These are phyloP conservation scores for Solanum paucissectum DNA, from an alignment of 257 asterid species.

Conservation along the genomic window DNA sequence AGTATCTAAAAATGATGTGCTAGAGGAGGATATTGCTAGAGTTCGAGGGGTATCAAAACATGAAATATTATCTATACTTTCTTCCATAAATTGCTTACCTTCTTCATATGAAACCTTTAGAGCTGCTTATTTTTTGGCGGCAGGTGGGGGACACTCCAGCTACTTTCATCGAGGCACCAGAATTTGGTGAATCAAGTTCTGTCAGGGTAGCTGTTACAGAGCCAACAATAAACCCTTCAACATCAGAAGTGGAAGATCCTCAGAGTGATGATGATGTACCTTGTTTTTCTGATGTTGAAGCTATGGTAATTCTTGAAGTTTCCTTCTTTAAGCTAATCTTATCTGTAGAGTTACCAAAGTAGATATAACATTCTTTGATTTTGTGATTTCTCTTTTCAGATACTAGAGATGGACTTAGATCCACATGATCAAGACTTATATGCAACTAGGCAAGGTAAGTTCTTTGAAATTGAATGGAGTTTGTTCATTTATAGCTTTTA, in stretches of 20 bases:
- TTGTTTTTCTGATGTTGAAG: conserved; percentile 88
- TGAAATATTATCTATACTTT: neutral
- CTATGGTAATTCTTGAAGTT: conserved; percentile 54
- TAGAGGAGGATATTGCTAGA: conserved; percentile 34
- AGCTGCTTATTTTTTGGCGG: conserved; percentile 6
- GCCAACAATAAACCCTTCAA: conserved; percentile 26
- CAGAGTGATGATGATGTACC: conserved; percentile 79
- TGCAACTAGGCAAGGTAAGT: conserved; percentile 42
- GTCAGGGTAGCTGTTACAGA: conserved; percentile 25
- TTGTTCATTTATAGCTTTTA: neutral
- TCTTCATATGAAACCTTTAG: conserved; percentile 3
- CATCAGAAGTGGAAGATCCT: conserved; percentile 56
- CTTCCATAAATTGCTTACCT: conserved; percentile 5
- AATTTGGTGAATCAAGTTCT: conserved; percentile 31
- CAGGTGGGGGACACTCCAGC: conserved; percentile 42
- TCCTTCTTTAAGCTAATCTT: conserved; percentile 3
- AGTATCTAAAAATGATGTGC: conserved; percentile 18
- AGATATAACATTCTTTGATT: conserved; percentile 2
- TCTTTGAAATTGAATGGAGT: conserved; percentile 4
- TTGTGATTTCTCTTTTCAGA: conserved; percentile 35
- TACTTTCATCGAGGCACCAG: conserved; percentile 20
- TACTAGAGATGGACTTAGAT: conserved; percentile 90
- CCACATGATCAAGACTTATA: conserved; percentile 55
- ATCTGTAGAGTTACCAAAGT: neutral
- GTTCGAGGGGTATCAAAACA: conserved; percentile 7